These are phyloP conservation scores for Fusarium nodosum DNA, from an alignment of 2,329 filamentous ascomycete genomes.

Conservation along the genomic window DNA sequence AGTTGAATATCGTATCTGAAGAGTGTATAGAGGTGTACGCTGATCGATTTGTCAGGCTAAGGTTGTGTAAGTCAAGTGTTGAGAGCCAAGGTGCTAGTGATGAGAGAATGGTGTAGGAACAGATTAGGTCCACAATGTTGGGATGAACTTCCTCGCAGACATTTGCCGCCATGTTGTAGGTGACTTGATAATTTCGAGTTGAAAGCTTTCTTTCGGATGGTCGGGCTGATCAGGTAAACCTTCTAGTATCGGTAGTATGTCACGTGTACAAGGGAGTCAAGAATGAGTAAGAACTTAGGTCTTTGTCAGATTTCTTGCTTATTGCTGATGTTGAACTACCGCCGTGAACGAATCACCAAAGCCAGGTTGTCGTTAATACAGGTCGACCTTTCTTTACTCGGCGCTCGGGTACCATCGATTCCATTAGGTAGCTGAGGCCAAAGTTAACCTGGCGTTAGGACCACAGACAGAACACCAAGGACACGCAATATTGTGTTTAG, in stretches of 20 bases:
- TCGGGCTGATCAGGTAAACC: fast-evolving
- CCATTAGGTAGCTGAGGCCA: too few relatives aligned
- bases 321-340: not conserved
- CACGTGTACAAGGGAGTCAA: slow-evolving; percentile 7
- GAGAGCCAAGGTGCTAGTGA: slow-evolving; percentile 37
- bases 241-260: fast-evolving
- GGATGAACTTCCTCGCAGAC: fast-evolving
- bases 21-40: slow-evolving; percentile 9
- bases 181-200: fast-evolving
- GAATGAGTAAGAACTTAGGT: slow-evolving; percentile 6
- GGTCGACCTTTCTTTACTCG: too few relatives aligned
- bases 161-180: not conserved
- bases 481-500: not conserved
- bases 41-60: slow-evolving; percentile 16
- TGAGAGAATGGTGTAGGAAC: slow-evolving; percentile 35
- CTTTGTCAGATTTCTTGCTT: slow-evolving; percentile 9
- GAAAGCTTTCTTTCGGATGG: too few relatives aligned
- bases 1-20: slow-evolving; percentile 16
- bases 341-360: not conserved
- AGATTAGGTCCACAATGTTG: slow-evolving; percentile 14
- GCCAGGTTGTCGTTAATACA: not conserved
- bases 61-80: slow-evolving; percentile 30
- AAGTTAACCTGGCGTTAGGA: too few relatives aligned
- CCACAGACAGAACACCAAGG: fast-evolving
- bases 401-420: too few relatives aligned